Base-by-base conservation (phyloP, 768 basidiomycete species). In the Mycena olivaceomarginata region DNA sequence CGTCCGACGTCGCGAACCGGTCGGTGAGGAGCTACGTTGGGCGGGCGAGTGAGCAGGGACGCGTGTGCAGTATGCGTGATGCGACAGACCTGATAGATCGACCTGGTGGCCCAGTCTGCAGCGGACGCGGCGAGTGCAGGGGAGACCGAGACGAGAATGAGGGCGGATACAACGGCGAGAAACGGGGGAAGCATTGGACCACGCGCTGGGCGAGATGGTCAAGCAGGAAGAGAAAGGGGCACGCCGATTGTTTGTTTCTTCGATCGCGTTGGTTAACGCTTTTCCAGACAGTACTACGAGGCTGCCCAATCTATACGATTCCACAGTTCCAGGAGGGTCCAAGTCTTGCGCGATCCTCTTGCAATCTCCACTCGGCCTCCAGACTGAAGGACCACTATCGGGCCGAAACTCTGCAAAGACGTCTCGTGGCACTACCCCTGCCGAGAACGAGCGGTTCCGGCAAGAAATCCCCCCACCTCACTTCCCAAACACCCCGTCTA, bases 1-100 rank as follows among this genome's bases (percentile, higher is more conserved):
- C 86, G 16, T 87, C 82, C 11, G 90, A 89, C 20, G 90, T 87
- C 4, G 93, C 93, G 82, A 93, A 95, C 64, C 94, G 90, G 84
- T 95, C 94, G 10, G 92, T 92, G 59, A 95, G 86, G 67, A 94
- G 76, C 85, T 92, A 85, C 53, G 62, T 5, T 25, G 10, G 53
- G 48, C 40, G 72, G 53, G 48, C 40, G 72, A 22, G 60, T 45
- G 37, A 67, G 57, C 45, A 31, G 31, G 20, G 15, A 20, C 63
- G 39, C 51, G n/a, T 16, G 8, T 18, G 9, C n/a, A 25, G n/a
- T 20, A 13, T 59, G 15, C 0, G 60, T 22, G 68, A 41, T 48
- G 51, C 67, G 57, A 37, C 74, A 60, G 2, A 81, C 87, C 62
- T 93, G 92, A 82, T 93, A 93, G 66, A 93, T 91, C 37, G 91